Percentiles rank a stretch among this genome's conserved stretches.
Conservation (phyloP, 1,284 basidiomycete species). For the Ustilago trichophora region DNA sequence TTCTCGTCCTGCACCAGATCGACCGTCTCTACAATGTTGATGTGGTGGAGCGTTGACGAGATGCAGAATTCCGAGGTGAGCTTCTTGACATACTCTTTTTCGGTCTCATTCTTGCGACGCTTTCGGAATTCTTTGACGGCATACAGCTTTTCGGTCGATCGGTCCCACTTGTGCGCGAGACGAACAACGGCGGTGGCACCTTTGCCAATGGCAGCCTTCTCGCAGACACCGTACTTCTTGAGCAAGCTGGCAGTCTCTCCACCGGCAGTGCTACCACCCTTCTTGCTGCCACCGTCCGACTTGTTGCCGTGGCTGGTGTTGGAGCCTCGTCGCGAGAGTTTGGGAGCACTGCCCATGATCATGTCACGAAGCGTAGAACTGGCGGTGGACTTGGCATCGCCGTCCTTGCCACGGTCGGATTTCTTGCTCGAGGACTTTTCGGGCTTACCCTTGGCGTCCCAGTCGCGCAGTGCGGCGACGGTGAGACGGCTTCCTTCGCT, state of each 20-base stretch:
- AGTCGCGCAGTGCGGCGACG: conserved; percentile 60
- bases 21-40: conserved; percentile 97
- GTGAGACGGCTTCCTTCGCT: conserved; percentile 53
- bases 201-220: conserved; percentile 95
- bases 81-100: conserved; percentile 99
- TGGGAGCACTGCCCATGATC: conserved; percentile 62
- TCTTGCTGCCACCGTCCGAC: conserved; percentile 56
- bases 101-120: conserved; percentile 94
- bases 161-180: conserved; percentile 98
- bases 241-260: conserved; percentile 63
- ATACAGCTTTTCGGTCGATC: conserved; percentile 95
- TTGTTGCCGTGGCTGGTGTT: conserved; percentile 53
- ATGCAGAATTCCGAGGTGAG: conserved; percentile 99
- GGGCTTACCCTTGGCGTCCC: conserved; percentile 53
- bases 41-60: conserved; percentile 93
- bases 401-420: conserved; percentile 48
- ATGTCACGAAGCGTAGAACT: conserved; percentile 63
- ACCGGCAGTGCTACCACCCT: conserved; percentile 45
- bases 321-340: conserved; percentile 59
- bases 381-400: conserved; percentile 58
- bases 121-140: conserved; percentile 99
- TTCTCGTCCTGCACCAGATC: conserved; percentile 97
- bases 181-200: conserved; percentile 96
- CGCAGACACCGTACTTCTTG: conserved; percentile 96
- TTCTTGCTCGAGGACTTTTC: conserved; percentile 48